Percentiles rank a stretch among this genome's conserved stretches.
These are phyloP conservation scores for Fusarium albosuccineum DNA, from an alignment of 2,329 filamentous ascomycete genomes.

Conservation along the genomic window DNA sequence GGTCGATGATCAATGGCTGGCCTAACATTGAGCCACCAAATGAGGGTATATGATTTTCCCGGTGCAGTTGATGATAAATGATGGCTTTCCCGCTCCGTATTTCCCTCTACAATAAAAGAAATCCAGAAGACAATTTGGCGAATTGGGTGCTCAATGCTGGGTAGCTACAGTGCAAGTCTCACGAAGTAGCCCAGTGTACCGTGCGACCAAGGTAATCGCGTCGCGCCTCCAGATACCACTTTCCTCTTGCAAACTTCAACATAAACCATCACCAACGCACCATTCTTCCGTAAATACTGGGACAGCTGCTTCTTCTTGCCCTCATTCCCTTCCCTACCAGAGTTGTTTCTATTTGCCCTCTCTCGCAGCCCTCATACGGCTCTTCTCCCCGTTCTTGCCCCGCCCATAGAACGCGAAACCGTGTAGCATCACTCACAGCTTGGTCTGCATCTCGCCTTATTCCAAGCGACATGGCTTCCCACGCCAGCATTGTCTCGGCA, in stretches of 20 bases:
- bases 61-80: not conserved
- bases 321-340: no score
- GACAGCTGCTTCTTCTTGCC: no score
- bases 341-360: not conserved
- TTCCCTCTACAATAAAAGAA: no score
- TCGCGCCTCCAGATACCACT: constrained; percentile 30
- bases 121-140: not conserved
- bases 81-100: no score
- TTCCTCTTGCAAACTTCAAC: not conserved
- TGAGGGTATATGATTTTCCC: not conserved
- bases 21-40: not conserved
- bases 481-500: constrained; percentile 21
- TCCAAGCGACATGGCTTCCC: constrained; percentile 32
- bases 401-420: not conserved
- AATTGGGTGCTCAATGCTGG: no score
- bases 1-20: constrained; percentile 37
- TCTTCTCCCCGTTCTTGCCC: not conserved
- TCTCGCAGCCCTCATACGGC: not conserved
- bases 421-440: not conserved
- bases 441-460: not conserved
- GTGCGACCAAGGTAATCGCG: constrained; percentile 25
- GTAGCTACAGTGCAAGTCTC: not conserved
- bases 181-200: not conserved
- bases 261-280: not conserved
- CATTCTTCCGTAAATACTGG: not conserved